Base-by-base conservation (phyloP, 208 protist species). In the Trypanosoma theileri region DNA sequence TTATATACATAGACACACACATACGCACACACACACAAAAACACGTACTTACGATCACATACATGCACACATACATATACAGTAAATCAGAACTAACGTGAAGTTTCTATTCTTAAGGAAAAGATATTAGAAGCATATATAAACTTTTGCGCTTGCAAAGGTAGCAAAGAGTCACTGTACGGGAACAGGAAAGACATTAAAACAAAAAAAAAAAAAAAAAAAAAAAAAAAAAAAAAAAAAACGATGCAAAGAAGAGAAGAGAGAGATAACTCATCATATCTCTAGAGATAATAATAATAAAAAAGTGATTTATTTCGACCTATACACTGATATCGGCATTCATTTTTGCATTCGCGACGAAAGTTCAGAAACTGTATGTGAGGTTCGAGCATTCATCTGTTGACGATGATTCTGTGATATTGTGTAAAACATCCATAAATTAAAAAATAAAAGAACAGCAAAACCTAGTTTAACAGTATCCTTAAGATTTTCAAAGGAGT, bases 401-500 rank as follows among this genome's bases (percentile, higher is more conserved):
- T 74, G 69, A 50, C 69, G 69, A 61, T 74, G 69, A 63, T 74
- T 74, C 66, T 74, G 69, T 26, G 62, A 62, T 42, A 74, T 63
- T 12, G 69, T 74, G 41, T 74, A 74, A 67, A 76, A 76, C 64
- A 76, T 63, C 71, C 62, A 76, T 40, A 76, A 26, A 63, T 76
- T 76, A 21, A 76, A 28, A 66, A 64, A 57, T 14, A 64, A 21
- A 63, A 76, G 56, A 59, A 71, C 57, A n/a, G 31, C 63, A 65
- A 76, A 48, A 22, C 54, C 55, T 22, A 76, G 40, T 52, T 76
- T 76, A 16, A 76, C 53, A n/a, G 55, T 71, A 42, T 76, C 71
- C 22, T 71, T 76, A 3, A 76, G 16, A 56, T 71, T 76, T 44
- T 76, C 71, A 51, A 76, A 69, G 24, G 54, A 59, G 53, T 76